Evolutionary conservation across 495 filamentous ascomycete species (phyloP).

Genomic region (Aspergillus coremiiformis): DNA sequence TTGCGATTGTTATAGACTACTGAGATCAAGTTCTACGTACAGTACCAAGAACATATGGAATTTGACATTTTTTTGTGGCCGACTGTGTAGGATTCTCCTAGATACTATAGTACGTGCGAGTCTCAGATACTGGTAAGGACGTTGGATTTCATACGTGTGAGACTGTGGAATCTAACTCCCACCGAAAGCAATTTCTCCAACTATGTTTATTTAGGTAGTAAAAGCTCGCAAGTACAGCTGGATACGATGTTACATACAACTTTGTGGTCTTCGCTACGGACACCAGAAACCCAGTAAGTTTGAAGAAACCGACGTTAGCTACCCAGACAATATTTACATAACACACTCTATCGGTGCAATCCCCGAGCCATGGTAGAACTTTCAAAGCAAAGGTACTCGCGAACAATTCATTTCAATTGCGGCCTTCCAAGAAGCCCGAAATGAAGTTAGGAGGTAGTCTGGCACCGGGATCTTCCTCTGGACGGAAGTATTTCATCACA

Average conservation of each 20-base stretch:
- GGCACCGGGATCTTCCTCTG: constrained; percentile 75
- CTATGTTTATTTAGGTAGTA: background rate
- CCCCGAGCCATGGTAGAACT: background rate
- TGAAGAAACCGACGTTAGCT: constrained; percentile 19
- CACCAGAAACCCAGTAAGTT: background rate
- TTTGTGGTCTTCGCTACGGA: background rate
- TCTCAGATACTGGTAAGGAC: too few relatives aligned
- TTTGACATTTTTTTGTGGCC: background rate
- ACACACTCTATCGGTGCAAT: constrained; percentile 27
- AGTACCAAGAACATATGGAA: background rate
- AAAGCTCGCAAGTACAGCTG: background rate
- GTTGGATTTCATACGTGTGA: too few relatives aligned
- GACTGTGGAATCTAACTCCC: too few relatives aligned
- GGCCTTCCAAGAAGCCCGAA: constrained; percentile 78
- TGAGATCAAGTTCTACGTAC: background rate
- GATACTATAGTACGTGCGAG: background rate
- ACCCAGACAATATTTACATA: constrained; percentile 41
- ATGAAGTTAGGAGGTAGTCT: constrained; percentile 82
- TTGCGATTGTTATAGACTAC: background rate
- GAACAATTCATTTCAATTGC: constrained; percentile 31
- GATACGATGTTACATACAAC: background rate
- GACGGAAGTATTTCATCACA: constrained; percentile 92
- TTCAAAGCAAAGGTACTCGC: constrained; percentile 19
- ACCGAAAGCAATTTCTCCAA: too few relatives aligned
- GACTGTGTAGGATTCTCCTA: background rate